Evolutionary conservation across 805 yeast species (phyloP), one percentile per base, ranked within the genome.

Genomic region (Wickerhamiella allomyrinae): DNA sequence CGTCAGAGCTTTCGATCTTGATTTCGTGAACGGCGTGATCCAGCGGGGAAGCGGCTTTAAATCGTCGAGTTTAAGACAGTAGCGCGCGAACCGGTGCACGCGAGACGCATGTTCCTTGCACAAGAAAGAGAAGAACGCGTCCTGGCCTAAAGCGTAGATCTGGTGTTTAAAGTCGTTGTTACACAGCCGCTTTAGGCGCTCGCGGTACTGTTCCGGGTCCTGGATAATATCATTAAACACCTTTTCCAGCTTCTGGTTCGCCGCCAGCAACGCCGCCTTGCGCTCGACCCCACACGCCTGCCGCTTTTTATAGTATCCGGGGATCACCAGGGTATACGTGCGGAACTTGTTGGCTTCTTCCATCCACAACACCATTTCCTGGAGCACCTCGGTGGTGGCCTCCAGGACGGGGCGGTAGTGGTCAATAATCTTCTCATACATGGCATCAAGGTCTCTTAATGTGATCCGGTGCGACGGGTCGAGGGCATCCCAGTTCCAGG

Each of bases 311-410:
- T 42, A 37, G n/a, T 10, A 23, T 1, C 17, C 3, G 3, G 52
- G 51, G 8, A 38, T n/a, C 5, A 51, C 5, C 5, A 43, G 35
- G 1, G 50, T 34, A 15, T 42, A 42, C 5, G 43, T 13, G n/a
- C 59, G 44, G 34, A 27, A 53, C 8, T 44, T 41, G 39, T 54
- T 52, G 7, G 56, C 53, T 9, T 46, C 50, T 1, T 47, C 41
- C 7, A 56, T 37, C 59, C 59, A 56, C 3, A 23, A 15, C 2
- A 44, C 40, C 7, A 46, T 38, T 2, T 35, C 34, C 3, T 34
- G 42, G 14, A 54, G 29, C 1, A 51, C 44, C 6, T 45, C 49
- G 13, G 42, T 43, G 4, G 52, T 31, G 1, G 42, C 22, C n/a
- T 34, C 39, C 5, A 52, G 34, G 3, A 51, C 29, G 1, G 49